Conservation (phyloP, 805 yeast species). For the Saturnispora saitoi region DNA sequence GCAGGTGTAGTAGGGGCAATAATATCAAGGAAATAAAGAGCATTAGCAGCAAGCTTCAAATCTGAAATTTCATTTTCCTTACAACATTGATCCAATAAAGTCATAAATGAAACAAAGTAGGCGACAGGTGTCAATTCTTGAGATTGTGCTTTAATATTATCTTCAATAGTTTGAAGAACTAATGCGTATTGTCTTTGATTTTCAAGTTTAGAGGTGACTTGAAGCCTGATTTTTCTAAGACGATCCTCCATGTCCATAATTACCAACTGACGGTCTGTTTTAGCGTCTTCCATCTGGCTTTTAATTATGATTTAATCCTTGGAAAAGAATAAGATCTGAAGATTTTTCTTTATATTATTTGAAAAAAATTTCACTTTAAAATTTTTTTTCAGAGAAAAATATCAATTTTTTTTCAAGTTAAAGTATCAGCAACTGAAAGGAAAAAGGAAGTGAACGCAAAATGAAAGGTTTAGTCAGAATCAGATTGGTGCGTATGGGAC, state of each 20-base stretch:
- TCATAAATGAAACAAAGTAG: constrained; percentile 75
- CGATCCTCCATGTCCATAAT: constrained; percentile 50
- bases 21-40: constrained; percentile 75
- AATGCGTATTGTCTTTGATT: constrained; percentile 82
- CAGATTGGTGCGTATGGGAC: constrained; percentile 87
- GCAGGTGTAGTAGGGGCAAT: constrained; percentile 68
- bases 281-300: constrained; percentile 3
- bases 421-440: neutral
- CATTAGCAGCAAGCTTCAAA: constrained; percentile 55
- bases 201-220: constrained; percentile 68
- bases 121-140: constrained; percentile 62
- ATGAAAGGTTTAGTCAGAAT: constrained; percentile 76
- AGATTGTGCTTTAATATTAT: constrained; percentile 62
- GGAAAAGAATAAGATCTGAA: neutral
- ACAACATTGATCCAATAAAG: constrained; percentile 70
- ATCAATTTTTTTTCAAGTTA: neutral
- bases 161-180: constrained; percentile 84
- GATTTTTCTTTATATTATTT: neutral
- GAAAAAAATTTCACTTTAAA: neutral
- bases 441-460: neutral
- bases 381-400: neutral
- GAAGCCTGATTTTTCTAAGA: constrained; percentile 60
- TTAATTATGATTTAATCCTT: neutral
- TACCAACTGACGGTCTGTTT: constrained; percentile 14
- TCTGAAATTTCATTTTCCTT: constrained; percentile 47